Evolutionary conservation across 164 flowering plant genomes (phyloP).

Genomic region (Dillenia suffruticosa): DNA sequence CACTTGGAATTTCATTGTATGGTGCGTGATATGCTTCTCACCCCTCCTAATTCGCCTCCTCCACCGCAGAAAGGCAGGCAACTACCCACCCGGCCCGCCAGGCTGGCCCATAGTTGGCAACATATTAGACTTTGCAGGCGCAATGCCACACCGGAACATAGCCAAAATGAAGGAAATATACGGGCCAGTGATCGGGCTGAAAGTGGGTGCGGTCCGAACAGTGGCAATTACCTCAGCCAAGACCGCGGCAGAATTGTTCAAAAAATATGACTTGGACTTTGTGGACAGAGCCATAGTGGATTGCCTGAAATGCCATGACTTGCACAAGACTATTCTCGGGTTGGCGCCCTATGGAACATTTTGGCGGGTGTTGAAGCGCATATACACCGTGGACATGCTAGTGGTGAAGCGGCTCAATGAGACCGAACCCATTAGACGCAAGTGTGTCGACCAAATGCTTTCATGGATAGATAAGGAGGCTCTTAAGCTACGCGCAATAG

Average conservation of each 20-base stretch:
- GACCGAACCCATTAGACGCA: slow-evolving; percentile 13
- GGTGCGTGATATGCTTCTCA: too few relatives aligned
- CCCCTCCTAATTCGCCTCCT: too few relatives aligned
- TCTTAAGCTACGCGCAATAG: slow-evolving; percentile 9
- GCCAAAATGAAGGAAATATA: slow-evolving; percentile 6
- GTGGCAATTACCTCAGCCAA: slow-evolving; percentile 40
- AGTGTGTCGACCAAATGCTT: slow-evolving; percentile 39
- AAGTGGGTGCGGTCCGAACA: slow-evolving; percentile 47
- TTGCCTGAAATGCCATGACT: slow-evolving; percentile 36
- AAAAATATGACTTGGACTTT: slow-evolving; percentile 35
- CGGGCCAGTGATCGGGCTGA: slow-evolving; percentile 50
- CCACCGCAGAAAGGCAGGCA: too few relatives aligned
- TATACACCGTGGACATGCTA: slow-evolving; percentile 41
- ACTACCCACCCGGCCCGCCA: too few relatives aligned
- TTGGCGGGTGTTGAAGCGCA: slow-evolving; percentile 52
- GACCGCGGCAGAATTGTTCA: slow-evolving; percentile 45
- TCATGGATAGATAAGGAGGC: slow-evolving; percentile 19
- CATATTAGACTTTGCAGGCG: too few relatives aligned
- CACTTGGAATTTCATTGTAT: too few relatives aligned
- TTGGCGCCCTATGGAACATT: slow-evolving; percentile 44
- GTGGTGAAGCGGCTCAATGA: slow-evolving; percentile 34
- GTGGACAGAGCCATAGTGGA: slow-evolving; percentile 48
- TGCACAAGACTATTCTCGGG: slow-evolving; percentile 36
- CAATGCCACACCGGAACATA: too few relatives aligned
- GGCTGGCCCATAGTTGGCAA: too few relatives aligned